phyloP scores from a whole-genome alignment of 2,329 filamentous ascomycete genomes.

The Arthrobotrys iridis region DNA sequence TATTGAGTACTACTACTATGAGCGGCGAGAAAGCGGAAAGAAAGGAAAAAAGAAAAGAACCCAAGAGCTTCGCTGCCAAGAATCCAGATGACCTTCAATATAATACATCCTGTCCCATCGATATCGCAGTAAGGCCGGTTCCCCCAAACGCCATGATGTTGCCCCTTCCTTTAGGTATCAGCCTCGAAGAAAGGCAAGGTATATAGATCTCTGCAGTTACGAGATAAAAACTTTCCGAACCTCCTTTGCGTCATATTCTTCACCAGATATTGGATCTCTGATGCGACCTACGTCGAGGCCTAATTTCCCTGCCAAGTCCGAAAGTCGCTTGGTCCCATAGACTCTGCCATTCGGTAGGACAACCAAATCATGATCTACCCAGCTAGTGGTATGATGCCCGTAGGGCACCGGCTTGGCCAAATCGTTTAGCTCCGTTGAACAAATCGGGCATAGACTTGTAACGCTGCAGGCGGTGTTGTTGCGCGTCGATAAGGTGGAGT shows the following conservation, averaged over 20 bases:
- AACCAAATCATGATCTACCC: constrained; percentile 86
- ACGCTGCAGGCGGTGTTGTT: constrained; percentile 69
- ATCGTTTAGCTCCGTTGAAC: constrained; percentile 92
- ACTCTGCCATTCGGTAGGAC: constrained; percentile 87
- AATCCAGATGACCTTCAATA: constrained; percentile 31
- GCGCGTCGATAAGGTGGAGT: constrained; percentile 72
- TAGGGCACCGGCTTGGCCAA: constrained; percentile 89
- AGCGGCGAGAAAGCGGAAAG: constrained; percentile 32
- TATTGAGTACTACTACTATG: constrained; percentile 26
- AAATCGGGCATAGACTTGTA: constrained; percentile 90
- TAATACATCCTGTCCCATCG: constrained; percentile 41
- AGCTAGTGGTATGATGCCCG: constrained; percentile 92
- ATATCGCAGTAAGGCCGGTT: constrained; percentile 13
- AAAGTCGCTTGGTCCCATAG: constrained; percentile 79
- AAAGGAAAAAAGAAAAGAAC: neutral
- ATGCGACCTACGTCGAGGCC: constrained; percentile 74
- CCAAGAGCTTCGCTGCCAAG: constrained; percentile 21
- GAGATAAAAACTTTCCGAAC: constrained; percentile 88
- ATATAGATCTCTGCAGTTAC: constrained; percentile 10
- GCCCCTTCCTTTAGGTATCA: neutral
- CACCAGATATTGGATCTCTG: constrained; percentile 80
- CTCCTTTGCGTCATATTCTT: constrained; percentile 70
- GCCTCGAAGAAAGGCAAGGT: neutral
- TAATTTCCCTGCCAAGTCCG: constrained; percentile 81
- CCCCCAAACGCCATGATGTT: constrained; percentile 36